Percentiles rank a stretch among this genome's conserved stretches.
Conservation (phyloP, 2,329 filamentous ascomycete genomes). For the Monosporascus sp. region DNA sequence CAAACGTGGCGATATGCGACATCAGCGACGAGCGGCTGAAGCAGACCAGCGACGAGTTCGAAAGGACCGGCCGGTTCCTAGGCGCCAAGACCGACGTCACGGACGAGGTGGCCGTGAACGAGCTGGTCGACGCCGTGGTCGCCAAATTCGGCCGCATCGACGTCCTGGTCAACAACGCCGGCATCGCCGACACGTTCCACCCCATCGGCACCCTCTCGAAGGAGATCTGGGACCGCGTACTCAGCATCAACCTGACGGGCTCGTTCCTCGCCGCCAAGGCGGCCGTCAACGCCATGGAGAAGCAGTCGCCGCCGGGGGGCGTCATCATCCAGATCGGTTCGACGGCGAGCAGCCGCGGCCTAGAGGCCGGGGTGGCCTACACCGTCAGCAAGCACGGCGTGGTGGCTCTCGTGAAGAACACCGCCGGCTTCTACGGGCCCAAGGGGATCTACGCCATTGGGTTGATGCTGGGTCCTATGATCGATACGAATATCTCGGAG, state of each 20-base stretch:
- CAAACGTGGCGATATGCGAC: slow-evolving; percentile 30
- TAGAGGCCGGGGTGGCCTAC: slow-evolving; percentile 39
- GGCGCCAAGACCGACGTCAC: slow-evolving; percentile 25
- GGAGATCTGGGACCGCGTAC: slow-evolving; percentile 46
- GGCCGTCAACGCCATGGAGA: slow-evolving; percentile 43
- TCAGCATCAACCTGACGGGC: slow-evolving; percentile 53
- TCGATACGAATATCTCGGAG: slow-evolving; percentile 46
- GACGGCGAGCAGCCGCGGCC: slow-evolving; percentile 10
- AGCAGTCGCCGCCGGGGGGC: slow-evolving; percentile 25
- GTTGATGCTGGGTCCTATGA: slow-evolving; percentile 48
- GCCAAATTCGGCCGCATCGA: slow-evolving; percentile 42
- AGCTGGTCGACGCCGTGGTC: slow-evolving; percentile 19
- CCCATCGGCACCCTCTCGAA: slow-evolving; percentile 42
- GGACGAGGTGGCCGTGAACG: slow-evolving; percentile 23
- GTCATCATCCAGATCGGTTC: slow-evolving; percentile 21
- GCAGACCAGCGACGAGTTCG: slow-evolving; percentile 5
- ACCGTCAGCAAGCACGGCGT: slow-evolving; percentile 50
- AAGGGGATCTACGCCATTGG: slow-evolving; percentile 49
- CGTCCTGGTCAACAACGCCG: slow-evolving; percentile 55
- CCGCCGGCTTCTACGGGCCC: slow-evolving; percentile 48
- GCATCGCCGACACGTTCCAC: slow-evolving; percentile 52
- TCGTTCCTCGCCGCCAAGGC: slow-evolving; percentile 47
- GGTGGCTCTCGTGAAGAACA: slow-evolving; percentile 51
- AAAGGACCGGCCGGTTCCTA: slow-evolving; percentile 19
- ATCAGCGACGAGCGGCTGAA: slow-evolving; percentile 16